Conservation (phyloP, 305 asterid species). For the Petunia hybrid region DNA sequence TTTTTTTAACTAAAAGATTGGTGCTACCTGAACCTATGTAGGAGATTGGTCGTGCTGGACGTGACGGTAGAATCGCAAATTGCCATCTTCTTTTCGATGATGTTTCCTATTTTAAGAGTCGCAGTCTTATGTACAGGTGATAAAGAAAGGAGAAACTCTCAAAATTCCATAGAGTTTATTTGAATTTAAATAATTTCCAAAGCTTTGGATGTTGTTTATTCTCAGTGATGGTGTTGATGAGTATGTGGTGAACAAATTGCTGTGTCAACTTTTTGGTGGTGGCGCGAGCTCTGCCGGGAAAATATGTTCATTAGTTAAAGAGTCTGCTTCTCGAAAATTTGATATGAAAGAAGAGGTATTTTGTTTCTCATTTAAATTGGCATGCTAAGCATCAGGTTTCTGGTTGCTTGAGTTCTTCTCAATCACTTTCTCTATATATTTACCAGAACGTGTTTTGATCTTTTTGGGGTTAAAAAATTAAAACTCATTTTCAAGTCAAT, state of each 20-base stretch:
- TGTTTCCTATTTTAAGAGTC: slow-evolving; percentile 77
- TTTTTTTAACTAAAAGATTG: slow-evolving; percentile 35
- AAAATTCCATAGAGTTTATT: neutral
- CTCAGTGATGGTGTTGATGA: slow-evolving; percentile 96
- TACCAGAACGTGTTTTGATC: slow-evolving; percentile 9
- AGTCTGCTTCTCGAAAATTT: slow-evolving; percentile 85
- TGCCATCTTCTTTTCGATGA: slow-evolving; percentile 95
- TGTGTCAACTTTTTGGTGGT: slow-evolving; percentile 67
- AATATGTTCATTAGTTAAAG: slow-evolving; percentile 71
- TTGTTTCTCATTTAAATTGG: slow-evolving; percentile 33
- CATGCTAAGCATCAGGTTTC: slow-evolving; percentile 17
- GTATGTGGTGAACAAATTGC: slow-evolving; percentile 82
- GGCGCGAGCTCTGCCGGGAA: slow-evolving; percentile 52
- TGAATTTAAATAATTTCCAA: slow-evolving; percentile 24
- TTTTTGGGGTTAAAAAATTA: neutral
- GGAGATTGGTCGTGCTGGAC: slow-evolving; percentile 99
- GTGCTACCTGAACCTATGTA: slow-evolving; percentile 39
- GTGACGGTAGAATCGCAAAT: slow-evolving; percentile 89
- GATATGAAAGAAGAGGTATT: slow-evolving; percentile 99
- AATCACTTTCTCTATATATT: slow-evolving; percentile 1
- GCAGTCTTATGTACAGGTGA: slow-evolving; percentile 93
- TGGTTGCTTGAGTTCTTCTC: slow-evolving; percentile 9
- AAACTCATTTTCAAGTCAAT: neutral
- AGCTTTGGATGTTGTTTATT: slow-evolving; percentile 30
- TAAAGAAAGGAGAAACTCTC: neutral